Conservation (phyloP, 352 stramenopile species). For the Phytophthora niederhauseri region DNA sequence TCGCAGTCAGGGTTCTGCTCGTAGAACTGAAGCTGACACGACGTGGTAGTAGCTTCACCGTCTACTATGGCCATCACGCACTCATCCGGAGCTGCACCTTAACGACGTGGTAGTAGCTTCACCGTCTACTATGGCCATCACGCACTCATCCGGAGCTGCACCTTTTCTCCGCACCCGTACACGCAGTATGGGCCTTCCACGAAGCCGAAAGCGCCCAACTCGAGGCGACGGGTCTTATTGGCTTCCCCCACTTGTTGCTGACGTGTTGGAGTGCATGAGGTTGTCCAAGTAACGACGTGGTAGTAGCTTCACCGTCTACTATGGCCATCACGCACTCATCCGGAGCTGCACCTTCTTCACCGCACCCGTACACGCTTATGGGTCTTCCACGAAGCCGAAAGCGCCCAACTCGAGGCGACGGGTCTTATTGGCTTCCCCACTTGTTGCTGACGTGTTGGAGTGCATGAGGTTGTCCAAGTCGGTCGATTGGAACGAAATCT, state of each 20-base stretch:
- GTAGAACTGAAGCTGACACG: background rate
- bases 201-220: background rate
- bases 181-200: background rate
- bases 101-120: background rate
- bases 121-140: too few species aligned
- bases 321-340: background rate
- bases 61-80: too few species aligned
- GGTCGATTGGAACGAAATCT: constrained; percentile 1
- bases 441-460: background rate
- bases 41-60: background rate
- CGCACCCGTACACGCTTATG: background rate
- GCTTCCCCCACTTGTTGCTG: background rate
- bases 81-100: too few species aligned
- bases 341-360: background rate
- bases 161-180: too few species aligned
- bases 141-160: too few species aligned
- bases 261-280: background rate
- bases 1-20: background rate
- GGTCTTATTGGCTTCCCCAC: background rate
- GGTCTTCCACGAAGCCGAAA: background rate
- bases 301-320: background rate
- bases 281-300: constrained; percentile 1
- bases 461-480: background rate
- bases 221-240: background rate
- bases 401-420: background rate